Conservation (phyloP, 345 rosid genomes). For the Hypericum perforatum region DNA sequence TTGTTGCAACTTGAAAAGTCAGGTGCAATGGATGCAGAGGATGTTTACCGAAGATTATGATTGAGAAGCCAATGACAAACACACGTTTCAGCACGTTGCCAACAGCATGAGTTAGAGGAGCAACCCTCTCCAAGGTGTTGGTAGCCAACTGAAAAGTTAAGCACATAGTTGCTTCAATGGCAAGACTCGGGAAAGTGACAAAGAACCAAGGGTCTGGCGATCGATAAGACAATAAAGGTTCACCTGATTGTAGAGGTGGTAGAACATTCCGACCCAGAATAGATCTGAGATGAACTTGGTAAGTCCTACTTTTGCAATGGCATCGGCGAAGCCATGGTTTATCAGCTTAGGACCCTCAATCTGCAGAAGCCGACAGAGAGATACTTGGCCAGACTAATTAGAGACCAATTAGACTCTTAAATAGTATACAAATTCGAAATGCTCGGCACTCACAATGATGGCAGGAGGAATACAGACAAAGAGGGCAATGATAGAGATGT, state of each 20-base stretch:
- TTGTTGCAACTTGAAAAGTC: too few relatives aligned
- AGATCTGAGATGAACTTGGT: constrained; percentile 82
- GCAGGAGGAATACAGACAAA: constrained; percentile 89
- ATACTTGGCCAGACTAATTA: not conserved
- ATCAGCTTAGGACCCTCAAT: constrained; percentile 84
- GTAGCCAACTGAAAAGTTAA: constrained; percentile 63
- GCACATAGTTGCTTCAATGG: too few relatives aligned
- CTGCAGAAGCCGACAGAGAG: constrained; percentile 25
- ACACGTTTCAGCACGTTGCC: constrained; percentile 99
- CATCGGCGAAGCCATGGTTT: constrained; percentile 65
- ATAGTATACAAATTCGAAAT: too few relatives aligned
- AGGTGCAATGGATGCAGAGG: not conserved
- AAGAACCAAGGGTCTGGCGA: too few relatives aligned
- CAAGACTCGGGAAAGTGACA: too few relatives aligned
- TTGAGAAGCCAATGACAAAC: constrained; percentile 91
- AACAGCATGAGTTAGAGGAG: constrained; percentile 95
- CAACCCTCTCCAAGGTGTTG: constrained; percentile 94
- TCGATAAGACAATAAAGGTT: not conserved
- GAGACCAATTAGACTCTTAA: too few relatives aligned
- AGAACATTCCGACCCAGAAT: constrained; percentile 98
- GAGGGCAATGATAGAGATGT: constrained; percentile 93
- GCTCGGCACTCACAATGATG: constrained; percentile 45
- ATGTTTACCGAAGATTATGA: constrained; percentile 58
- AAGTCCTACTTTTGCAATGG: constrained; percentile 79
- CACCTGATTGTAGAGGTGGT: constrained; percentile 98